Conservation (phyloP, 805 yeast species). For the Huiozyma sinensis region DNA sequence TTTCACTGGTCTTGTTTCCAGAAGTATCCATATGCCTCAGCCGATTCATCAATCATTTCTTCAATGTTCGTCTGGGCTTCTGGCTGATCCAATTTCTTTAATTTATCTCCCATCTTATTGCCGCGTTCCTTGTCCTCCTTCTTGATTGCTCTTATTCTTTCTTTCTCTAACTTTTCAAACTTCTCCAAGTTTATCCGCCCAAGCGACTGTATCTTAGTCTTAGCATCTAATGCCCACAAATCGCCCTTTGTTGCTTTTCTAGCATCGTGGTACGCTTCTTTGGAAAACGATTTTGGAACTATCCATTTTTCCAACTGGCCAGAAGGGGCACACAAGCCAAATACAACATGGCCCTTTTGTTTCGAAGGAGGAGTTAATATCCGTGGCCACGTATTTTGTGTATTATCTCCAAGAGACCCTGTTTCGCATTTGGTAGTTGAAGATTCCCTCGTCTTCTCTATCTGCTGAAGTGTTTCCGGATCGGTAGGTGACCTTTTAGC, state of each 20-base stretch:
- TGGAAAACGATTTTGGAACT: constrained; percentile 66
- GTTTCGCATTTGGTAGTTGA: constrained; percentile 10
- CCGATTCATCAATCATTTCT: constrained; percentile 3
- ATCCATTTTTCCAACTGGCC: constrained; percentile 84
- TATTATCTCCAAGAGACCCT: constrained; percentile 18
- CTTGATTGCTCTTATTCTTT: constrained; percentile 13
- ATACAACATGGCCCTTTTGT: constrained; percentile 69
- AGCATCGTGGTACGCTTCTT: constrained; percentile 78
- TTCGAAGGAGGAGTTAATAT: constrained; percentile 62
- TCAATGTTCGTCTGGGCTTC: not conserved
- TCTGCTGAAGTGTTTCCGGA: constrained; percentile 29
- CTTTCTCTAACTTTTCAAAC: constrained; percentile 19
- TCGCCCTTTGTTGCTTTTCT: constrained; percentile 80
- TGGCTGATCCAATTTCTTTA: not conserved
- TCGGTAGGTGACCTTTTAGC: constrained; percentile 48
- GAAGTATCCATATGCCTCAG: constrained; percentile 7
- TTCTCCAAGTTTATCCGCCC: constrained; percentile 18
- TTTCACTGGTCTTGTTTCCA: too few species aligned
- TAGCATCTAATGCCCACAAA: constrained; percentile 69
- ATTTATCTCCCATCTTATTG: constrained; percentile 8
- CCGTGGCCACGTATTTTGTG: constrained; percentile 53
- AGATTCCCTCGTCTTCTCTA: constrained; percentile 27
- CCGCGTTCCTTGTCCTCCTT: constrained; percentile 11
- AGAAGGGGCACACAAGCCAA: constrained; percentile 68
- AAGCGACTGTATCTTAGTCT: constrained; percentile 33